Percentiles rank a stretch among this genome's conserved stretches.
phyloP scores from a whole-genome alignment of 306 rosid species.

The Sphenostylis stenocarpa region DNA sequence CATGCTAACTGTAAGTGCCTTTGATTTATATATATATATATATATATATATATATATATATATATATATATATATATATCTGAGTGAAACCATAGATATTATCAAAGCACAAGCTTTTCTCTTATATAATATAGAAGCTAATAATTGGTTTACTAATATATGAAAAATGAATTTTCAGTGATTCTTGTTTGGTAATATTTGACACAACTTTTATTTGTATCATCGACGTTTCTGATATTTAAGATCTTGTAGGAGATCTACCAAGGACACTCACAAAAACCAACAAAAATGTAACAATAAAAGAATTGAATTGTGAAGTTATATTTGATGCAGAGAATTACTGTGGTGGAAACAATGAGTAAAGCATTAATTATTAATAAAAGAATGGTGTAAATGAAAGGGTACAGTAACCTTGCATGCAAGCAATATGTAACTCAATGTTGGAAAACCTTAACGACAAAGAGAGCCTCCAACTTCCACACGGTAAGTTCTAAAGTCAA shows the following conservation, averaged over 20 bases:
- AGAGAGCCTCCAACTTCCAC: constrained; percentile 43
- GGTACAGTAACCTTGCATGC: constrained; percentile 23
- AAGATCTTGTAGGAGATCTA: too few relatives aligned
- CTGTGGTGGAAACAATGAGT: neutral
- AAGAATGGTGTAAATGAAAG: neutral
- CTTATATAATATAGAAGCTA: neutral
- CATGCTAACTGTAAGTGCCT: neutral
- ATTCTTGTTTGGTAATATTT: neutral
- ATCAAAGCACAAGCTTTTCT: neutral
- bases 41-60: too few relatives aligned
- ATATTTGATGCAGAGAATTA: neutral
- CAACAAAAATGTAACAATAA: too few relatives aligned
- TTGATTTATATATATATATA: too few relatives aligned
- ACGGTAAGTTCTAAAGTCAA: constrained; percentile 42
- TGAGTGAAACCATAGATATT: too few relatives aligned
- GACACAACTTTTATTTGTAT: neutral
- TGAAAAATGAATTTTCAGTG: neutral
- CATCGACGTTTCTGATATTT: neutral
- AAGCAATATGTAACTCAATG: constrained; percentile 51
- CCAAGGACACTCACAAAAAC: too few relatives aligned
- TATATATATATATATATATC: too few relatives aligned
- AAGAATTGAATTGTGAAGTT: neutral
- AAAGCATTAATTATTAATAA: too few relatives aligned
- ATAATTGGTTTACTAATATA: too few relatives aligned
- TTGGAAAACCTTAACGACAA: constrained; percentile 58